Conservation (phyloP, 2,329 filamentous ascomycete species). For the Colletotrichum camelliae region DNA sequence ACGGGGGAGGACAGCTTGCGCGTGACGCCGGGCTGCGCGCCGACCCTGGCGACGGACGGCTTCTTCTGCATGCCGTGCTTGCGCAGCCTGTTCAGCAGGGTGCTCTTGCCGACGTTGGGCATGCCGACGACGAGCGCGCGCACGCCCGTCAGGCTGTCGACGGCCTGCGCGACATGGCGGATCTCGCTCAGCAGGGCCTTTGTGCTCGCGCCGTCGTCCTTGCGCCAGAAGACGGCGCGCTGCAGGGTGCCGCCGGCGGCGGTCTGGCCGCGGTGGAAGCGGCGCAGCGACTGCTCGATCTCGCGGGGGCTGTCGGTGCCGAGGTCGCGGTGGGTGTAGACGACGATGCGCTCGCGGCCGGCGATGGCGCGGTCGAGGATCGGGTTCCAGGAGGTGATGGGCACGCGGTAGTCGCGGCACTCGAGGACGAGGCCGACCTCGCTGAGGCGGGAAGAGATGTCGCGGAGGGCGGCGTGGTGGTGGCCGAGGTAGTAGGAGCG, state of each 20-base stretch:
- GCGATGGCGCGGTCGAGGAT: slow-evolving; percentile 81
- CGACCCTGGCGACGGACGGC: slow-evolving; percentile 78
- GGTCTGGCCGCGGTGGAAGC: slow-evolving; percentile 32
- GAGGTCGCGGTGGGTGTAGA: slow-evolving; percentile 91
- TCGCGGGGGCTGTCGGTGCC: slow-evolving; percentile 44
- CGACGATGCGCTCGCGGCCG: slow-evolving; percentile 76
- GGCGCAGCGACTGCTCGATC: slow-evolving; percentile 30
- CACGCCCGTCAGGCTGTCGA: slow-evolving; percentile 75
- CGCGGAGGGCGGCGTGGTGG: slow-evolving; percentile 79
- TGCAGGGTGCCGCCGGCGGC: slow-evolving; percentile 16
- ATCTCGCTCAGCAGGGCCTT: slow-evolving; percentile 43
- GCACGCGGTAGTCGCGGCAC: slow-evolving; percentile 91
- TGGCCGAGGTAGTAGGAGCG: slow-evolving; percentile 96
- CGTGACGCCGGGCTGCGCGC: slow-evolving; percentile 88
- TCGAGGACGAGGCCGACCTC: slow-evolving; percentile 90
- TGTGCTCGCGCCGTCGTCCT: slow-evolving; percentile 38
- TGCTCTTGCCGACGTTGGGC: slow-evolving; percentile 97
- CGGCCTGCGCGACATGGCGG: slow-evolving; percentile 32
- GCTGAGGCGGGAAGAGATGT: slow-evolving; percentile 82
- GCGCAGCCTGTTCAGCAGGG: slow-evolving; percentile 87
- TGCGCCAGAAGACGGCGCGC: slow-evolving; percentile 49
- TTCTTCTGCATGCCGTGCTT: slow-evolving; percentile 63
- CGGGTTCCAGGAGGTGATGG: slow-evolving; percentile 88
- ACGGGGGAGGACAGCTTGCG: slow-evolving; percentile 84
- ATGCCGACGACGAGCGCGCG: slow-evolving; percentile 91